Percentiles rank a stretch among this genome's conserved stretches.
These are phyloP conservation scores for Chytriomyces confervae DNA, from an alignment of 192 early-diverging fungal species.

Conservation along the genomic window DNA sequence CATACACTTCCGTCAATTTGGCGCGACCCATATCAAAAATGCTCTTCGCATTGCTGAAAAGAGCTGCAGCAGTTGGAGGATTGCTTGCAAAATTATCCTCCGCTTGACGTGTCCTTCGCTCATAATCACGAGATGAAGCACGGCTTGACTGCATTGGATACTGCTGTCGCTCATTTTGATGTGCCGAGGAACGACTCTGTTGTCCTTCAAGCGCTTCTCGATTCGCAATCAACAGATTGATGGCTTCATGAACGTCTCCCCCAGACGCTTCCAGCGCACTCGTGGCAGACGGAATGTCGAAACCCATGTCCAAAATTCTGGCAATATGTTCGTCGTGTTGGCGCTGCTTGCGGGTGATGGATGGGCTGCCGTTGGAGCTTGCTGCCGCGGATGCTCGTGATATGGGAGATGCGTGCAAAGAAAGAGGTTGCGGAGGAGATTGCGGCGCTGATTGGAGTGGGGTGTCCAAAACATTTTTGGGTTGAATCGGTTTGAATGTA, in stretches of 20 bases:
- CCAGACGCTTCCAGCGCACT: slow-evolving; percentile 73
- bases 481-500: slow-evolving; percentile 5
- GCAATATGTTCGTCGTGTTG: slow-evolving; percentile 49
- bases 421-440: not conserved
- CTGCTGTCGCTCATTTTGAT: not conserved
- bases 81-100: slow-evolving; percentile 32
- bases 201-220: slow-evolving; percentile 29
- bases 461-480: not conserved
- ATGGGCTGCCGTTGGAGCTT: not conserved
- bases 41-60: slow-evolving; percentile 71
- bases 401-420: not conserved
- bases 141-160: not conserved
- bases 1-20: slow-evolving; percentile 65
- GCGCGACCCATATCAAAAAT: slow-evolving; percentile 58
- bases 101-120: not conserved
- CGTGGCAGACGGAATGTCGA: slow-evolving; percentile 66
- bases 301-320: slow-evolving; percentile 82
- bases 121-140: not conserved
- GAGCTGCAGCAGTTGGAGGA: slow-evolving; percentile 63
- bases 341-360: not conserved
- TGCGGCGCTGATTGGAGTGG: not conserved
- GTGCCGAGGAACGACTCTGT: not conserved
- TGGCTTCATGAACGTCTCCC: slow-evolving; percentile 64
- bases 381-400: not conserved
- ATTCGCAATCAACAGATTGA: slow-evolving; percentile 46